A percentile compares a stretch with the other conserved stretches of the same genome.
Evolutionary conservation across 78 protist genomes (phyloP).

Genomic region (Chrysochromulina parva): DNA sequence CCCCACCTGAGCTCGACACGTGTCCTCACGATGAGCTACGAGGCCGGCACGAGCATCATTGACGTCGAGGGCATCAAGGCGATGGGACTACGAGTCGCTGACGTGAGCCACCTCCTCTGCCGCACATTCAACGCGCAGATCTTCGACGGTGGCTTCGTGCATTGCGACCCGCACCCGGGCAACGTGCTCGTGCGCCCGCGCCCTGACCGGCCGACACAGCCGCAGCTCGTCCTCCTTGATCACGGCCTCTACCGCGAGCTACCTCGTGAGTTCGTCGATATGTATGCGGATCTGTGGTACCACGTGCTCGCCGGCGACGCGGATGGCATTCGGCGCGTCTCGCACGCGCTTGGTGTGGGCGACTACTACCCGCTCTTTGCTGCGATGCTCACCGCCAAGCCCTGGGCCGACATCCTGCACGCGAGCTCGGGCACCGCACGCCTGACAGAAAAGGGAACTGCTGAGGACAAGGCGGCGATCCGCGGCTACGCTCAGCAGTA

Average conservation of each 20-base stretch:
- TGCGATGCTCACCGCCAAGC: conserved; percentile 40
- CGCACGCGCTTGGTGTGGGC: neutral
- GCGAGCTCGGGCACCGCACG: neutral
- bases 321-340: neutral
- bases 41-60: neutral
- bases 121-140: neutral
- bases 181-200: conserved; percentile 51
- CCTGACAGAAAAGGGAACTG: neutral
- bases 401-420: neutral
- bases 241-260: conserved; percentile 76
- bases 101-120: neutral
- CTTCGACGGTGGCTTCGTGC: conserved; percentile 38
- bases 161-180: conserved; percentile 79
- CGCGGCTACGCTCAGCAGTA: neutral
- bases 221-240: conserved; percentile 70
- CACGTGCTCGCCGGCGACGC: neutral
- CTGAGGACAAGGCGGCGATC: neutral
- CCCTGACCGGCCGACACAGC: neutral
- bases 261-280: neutral
- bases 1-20: neutral
- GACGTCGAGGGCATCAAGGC: no score
- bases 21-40: conserved; percentile 56
- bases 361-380: conserved; percentile 27
- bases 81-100: no score
- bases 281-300: conserved; percentile 59